Percentiles rank a stretch among this genome's conserved stretches.
phyloP scores from a whole-genome alignment of 169 alveolate species.

The Fabrea salina region DNA sequence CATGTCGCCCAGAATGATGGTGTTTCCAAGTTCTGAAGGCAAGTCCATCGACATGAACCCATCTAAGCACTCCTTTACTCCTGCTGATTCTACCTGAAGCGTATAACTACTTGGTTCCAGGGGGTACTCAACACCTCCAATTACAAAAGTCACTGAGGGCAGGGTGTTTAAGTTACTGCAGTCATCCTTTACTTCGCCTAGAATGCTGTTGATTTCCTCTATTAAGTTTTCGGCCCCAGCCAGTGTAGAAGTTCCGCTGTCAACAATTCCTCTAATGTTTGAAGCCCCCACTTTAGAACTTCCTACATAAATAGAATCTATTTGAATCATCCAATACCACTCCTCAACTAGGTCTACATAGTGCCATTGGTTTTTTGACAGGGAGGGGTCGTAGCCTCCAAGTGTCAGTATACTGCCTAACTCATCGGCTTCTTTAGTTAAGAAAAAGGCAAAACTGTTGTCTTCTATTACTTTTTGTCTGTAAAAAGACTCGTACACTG shows the following conservation, averaged over 20 bases:
- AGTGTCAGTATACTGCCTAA: neutral
- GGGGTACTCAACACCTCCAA: neutral
- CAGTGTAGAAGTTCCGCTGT: slow-evolving; percentile 2
- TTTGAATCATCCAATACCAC: slow-evolving; percentile 2
- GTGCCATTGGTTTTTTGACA: slow-evolving; percentile 2
- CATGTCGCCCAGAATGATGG: slow-evolving; percentile 67
- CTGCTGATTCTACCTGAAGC: neutral
- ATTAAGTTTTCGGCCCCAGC: neutral
- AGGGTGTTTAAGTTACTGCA: neutral
- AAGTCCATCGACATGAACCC: slow-evolving; percentile 40
- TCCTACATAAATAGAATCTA: neutral
- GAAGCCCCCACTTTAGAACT: neutral
- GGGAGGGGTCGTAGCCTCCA: slow-evolving; percentile 8
- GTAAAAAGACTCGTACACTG: neutral
- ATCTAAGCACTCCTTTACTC: slow-evolving; percentile 47
- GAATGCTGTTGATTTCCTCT: neutral
- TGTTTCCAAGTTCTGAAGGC: neutral
- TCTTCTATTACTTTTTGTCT: neutral
- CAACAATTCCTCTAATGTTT: neutral
- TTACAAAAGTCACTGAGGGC: neutral
- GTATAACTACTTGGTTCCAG: neutral
- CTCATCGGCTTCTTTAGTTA: neutral
- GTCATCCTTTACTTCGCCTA: neutral
- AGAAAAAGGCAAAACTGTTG: slow-evolving; percentile 5
- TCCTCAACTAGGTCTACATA: neutral